Base-by-base conservation (phyloP, 345 rosid species). In the Reutealis trisperma region DNA sequence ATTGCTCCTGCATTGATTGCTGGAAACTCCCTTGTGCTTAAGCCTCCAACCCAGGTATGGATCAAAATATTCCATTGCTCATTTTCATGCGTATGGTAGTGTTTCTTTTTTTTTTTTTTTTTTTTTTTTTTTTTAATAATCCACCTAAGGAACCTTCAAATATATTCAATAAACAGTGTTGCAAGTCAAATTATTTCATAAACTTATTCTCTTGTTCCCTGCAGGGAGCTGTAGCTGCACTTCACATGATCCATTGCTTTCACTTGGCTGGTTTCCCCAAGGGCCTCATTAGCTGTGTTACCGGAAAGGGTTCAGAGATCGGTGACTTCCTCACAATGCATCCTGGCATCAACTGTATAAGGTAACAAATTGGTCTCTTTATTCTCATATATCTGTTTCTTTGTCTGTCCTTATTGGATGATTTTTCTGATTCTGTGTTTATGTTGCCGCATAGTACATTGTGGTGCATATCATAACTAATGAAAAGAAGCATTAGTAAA, bases 271-370 rank as follows among this genome's bases (percentile, higher is more conserved):
- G 99, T 77, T 93, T 93, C 70, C 99, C 98, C 14, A 90, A 90
- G 80, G 98, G 99, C 70, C 91, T 96, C 6, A 93, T 93, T 55
- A 92, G 87, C 75, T 92, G 97, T 77, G 83, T 92, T 69, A 96
- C 97, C 0, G 99, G 99, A 34, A 96, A 90, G 85, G 99, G 99
- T 51, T 96, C 99, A 2, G 99, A 93, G 84, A 93, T 92, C 15
- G 98, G 99, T 14, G 99, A 96, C 80, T 96, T 93, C 89, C 97
- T 96, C 27, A 93, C 99, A 0, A 89, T 95, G 99, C 99, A 95
- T 78, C 98, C 97, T 45, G 96, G 92, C 30, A 91, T 95, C 51
- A 92, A 90, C 88, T 95, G 99, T 77, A 95, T 95, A 71, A 95
- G 99, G 99, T 92, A 82, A 67, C 49, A 64, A 34, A 13, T 34